A percentile compares a stretch with the other conserved stretches of the same genome.
Conservation (phyloP, 441 rosid genomes). For the Populus tomentosa region DNA sequence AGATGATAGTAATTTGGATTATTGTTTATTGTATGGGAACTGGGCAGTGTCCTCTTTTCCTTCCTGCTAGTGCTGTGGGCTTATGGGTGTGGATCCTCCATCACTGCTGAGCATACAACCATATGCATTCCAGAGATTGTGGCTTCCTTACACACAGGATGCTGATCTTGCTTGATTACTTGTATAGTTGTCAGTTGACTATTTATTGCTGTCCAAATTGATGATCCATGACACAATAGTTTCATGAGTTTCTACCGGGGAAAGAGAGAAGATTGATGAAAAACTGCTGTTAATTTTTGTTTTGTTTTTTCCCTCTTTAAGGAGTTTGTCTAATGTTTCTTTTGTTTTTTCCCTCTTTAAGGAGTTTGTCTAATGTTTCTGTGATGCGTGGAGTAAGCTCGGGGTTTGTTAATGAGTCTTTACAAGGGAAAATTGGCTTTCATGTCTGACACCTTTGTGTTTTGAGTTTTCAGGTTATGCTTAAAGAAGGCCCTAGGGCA, state of each 20-base stretch:
- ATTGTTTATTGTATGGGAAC: not conserved
- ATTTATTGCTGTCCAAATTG: not conserved
- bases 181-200: not conserved
- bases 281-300: not conserved
- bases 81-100: not conserved
- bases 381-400: not conserved
- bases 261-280: not conserved
- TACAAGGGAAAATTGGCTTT: not conserved
- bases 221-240: not conserved
- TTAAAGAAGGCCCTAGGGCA: conserved; percentile 61
- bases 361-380: not conserved
- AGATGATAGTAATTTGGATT: conserved; percentile 1
- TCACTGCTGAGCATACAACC: not conserved
- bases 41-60: not conserved
- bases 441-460: conserved; percentile 17
- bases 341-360: too few relatives aligned
- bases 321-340: too few relatives aligned
- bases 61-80: not conserved
- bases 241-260: not conserved
- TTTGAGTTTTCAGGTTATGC: conserved; percentile 50
- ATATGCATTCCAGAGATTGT: not conserved
- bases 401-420: not conserved
- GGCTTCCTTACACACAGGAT: conserved; percentile 3
- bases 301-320: too few relatives aligned
- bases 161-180: not conserved